Conservation (phyloP, 2,329 filamentous ascomycete species). For the Neonectria sp. region DNA sequence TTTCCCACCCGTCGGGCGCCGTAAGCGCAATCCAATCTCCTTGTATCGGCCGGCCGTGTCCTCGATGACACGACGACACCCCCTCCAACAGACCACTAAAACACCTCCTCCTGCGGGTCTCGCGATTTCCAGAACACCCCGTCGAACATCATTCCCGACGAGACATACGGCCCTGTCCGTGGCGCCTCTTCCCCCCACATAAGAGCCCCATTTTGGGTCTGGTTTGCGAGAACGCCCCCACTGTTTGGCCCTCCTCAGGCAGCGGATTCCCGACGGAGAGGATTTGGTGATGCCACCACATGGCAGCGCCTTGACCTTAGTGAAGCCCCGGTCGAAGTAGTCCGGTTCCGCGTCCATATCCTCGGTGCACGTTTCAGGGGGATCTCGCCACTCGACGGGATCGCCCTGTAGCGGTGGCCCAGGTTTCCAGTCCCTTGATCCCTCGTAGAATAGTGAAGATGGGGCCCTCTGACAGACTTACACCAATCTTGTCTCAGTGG, state of each 20-base stretch:
- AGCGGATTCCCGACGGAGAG: constrained; percentile 25
- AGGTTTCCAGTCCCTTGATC: constrained; percentile 38
- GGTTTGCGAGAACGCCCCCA: constrained; percentile 38
- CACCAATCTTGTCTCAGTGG: constrained; percentile 36
- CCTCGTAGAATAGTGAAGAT: background rate
- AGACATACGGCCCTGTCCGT: constrained; percentile 33
- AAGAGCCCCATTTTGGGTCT: constrained; percentile 22
- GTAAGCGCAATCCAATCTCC: constrained; percentile 29
- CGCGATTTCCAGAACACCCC: constrained; percentile 42
- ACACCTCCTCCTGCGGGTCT: constrained; percentile 31
- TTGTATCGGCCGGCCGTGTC: constrained; percentile 20
- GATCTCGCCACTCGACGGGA: constrained; percentile 37
- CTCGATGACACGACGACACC: constrained; percentile 36
- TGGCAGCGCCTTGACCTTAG: constrained; percentile 28
- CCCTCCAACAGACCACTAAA: constrained; percentile 36
- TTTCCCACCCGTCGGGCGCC: background rate
- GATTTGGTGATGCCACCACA: constrained; percentile 38
- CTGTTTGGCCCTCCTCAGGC: constrained; percentile 34
- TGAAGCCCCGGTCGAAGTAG: constrained; percentile 25
- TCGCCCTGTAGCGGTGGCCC: constrained; percentile 37
- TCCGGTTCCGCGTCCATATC: constrained; percentile 35
- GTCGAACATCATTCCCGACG: constrained; percentile 34
- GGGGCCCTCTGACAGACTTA: constrained; percentile 2
- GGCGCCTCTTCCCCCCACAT: constrained; percentile 22
- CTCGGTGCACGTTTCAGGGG: constrained; percentile 44